Conservation (phyloP, 805 yeast genomes). For the Ogataea trehaloabstinens region DNA sequence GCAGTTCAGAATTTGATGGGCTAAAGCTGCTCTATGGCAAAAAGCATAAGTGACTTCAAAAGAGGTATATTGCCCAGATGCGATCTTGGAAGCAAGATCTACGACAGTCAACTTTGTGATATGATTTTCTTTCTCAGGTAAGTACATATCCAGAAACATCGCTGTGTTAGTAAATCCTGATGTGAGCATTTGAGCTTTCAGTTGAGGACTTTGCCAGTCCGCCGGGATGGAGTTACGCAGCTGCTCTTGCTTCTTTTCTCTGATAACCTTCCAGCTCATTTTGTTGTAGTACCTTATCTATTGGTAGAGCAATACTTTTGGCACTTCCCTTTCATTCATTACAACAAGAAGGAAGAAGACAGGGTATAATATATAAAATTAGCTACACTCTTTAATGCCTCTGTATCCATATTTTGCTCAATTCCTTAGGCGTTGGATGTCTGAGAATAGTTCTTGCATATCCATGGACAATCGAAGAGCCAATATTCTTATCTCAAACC, state of each 20-base stretch:
- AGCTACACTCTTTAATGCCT: too few relatives aligned
- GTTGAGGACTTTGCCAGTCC: background rate
- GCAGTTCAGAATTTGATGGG: slow-evolving; percentile 48
- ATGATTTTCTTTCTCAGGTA: background rate
- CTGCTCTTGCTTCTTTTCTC: background rate
- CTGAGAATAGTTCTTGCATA: too few relatives aligned
- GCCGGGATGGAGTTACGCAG: background rate
- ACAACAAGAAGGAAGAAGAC: too few relatives aligned
- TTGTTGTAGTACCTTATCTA: background rate
- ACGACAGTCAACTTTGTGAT: background rate
- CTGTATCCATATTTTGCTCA: too few relatives aligned
- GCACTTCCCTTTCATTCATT: too few relatives aligned
- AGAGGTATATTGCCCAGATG: background rate
- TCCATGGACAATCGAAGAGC: too few relatives aligned
- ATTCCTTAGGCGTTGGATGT: too few relatives aligned
- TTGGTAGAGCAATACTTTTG: background rate
- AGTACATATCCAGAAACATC: background rate
- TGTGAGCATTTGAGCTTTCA: background rate
- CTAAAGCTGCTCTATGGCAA: slow-evolving; percentile 44
- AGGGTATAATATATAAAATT: too few relatives aligned
- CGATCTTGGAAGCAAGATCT: background rate
- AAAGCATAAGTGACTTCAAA: slow-evolving; percentile 39
- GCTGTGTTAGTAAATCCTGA: background rate
- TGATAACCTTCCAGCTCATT: slow-evolving; percentile 18
- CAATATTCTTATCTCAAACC: too few relatives aligned